Percentiles rank a stretch among this genome's conserved stretches.
These are phyloP conservation scores for Aegilops longissima DNA, from an alignment of 176 grass and related monocot species.

Conservation along the genomic window DNA sequence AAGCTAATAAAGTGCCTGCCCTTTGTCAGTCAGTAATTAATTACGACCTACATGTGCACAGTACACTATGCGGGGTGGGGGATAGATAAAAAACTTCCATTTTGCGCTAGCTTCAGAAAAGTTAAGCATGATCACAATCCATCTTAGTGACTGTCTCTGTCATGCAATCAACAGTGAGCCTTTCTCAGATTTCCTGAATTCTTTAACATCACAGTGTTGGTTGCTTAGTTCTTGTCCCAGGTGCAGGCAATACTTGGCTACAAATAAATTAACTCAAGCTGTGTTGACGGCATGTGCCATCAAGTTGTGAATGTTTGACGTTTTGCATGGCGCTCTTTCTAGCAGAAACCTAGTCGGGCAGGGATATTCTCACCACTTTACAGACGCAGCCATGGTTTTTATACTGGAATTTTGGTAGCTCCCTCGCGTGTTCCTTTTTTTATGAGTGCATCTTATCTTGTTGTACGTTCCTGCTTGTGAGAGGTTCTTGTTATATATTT, in stretches of 20 bases:
- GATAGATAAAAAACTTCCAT: slow-evolving; percentile 15
- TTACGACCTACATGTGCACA: slow-evolving; percentile 26
- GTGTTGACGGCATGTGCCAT: slow-evolving; percentile 67
- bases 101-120: slow-evolving; percentile 38
- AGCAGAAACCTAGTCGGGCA: slow-evolving; percentile 46
- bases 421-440: slow-evolving; percentile 25
- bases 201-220: slow-evolving; percentile 31
- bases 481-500: slow-evolving; percentile 32
- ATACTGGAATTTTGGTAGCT: slow-evolving; percentile 35
- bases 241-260: slow-evolving; percentile 41
- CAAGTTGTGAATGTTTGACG: slow-evolving; percentile 59
- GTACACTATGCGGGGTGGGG: slow-evolving; percentile 8
- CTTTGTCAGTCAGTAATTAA: slow-evolving; percentile 34
- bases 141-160: slow-evolving; percentile 50
- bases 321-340: slow-evolving; percentile 65
- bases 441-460: slow-evolving; percentile 31
- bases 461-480: slow-evolving; percentile 26
- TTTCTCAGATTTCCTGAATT: slow-evolving; percentile 41
- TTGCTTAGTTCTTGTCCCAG: slow-evolving; percentile 56
- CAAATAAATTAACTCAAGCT: slow-evolving; percentile 22
- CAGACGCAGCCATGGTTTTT: slow-evolving; percentile 31
- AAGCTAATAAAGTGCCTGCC: slow-evolving; percentile 24
- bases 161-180: slow-evolving; percentile 40
- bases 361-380: slow-evolving; percentile 72
- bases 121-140: slow-evolving; percentile 23